Evolutionary conservation across 345 rosid genomes (phyloP), one percentile per base, ranked within the genome.

Genomic region (Corchorus olitorius): DNA sequence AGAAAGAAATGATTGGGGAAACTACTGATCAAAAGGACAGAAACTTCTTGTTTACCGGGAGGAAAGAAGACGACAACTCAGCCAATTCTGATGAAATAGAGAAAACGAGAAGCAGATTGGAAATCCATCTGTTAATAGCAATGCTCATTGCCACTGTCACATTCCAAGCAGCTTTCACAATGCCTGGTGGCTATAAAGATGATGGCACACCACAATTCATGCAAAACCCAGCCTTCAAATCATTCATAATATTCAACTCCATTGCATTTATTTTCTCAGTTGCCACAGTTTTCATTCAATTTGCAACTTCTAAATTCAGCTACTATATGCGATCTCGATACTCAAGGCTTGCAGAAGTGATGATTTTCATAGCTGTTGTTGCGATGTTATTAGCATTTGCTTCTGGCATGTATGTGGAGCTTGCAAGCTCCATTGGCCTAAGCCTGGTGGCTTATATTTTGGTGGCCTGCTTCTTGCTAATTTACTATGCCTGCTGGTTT

Each of bases 261-360:
- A 55, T 77, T 12, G 84, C 84, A 34, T 81, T 77, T 45, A 43
- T 77, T 66, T 81, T 81, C 67, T 81, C 83, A 45, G 27, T 75
- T 10, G 4, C 79, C 33, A 62, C 72, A 10, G 82, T 79, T 33
- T 61, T 49, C 20, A 69, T 75, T 50, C 65, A 68, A 54, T 75
- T 67, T 39, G 46, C 71, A 0, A 74, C 82, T 8, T 75, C 79
- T 0, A 13, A 70, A 67, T 20, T 59, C n/a, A 77, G 81, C 6
- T 66, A 50, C 45, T 56, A 77, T 0, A 65, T n/a, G 2, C 55
- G 39, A 6, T 35, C 17, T 2, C 11, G 65, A 65, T 81, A 62
- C 72, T 74, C 83, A 22, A 55, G 63, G 37, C 83, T 65, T 65
- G 74, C 33, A 45, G 74, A 79, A 0, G n/a, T 33, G 1, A 27